These are phyloP conservation scores for Alternaria novae-zelandiae DNA, from an alignment of 2,329 filamentous ascomycete species.

Conservation along the genomic window DNA sequence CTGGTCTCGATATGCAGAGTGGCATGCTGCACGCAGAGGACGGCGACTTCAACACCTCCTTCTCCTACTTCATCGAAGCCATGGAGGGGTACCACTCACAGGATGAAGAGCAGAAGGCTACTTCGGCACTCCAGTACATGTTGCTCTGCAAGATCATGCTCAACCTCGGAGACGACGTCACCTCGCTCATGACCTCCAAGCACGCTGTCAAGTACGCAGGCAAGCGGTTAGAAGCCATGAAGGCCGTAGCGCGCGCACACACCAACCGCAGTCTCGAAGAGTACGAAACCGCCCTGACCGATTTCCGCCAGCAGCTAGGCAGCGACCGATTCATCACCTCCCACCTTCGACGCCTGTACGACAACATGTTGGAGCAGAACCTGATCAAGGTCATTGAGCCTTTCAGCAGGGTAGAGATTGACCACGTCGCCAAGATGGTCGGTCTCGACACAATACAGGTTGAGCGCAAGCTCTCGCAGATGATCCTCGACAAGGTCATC, in stretches of 20 bases:
- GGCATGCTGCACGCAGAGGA: constrained; percentile 99
- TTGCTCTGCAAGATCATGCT: constrained; percentile 99
- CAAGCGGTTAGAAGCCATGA: constrained; percentile 97
- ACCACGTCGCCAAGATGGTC: constrained; percentile 97
- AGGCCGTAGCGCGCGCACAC: constrained; percentile 94
- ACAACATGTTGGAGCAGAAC: constrained; percentile 99
- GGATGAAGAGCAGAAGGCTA: constrained; percentile 87
- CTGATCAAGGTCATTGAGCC: constrained; percentile 99
- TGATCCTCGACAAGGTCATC: constrained; percentile 99
- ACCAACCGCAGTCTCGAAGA: constrained; percentile 94
- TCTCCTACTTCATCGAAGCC: constrained; percentile 98
- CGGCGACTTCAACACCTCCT: constrained; percentile 98
- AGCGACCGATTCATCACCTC: constrained; percentile 96
- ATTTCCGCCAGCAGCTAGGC: constrained; percentile 92
- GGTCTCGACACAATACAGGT: constrained; percentile 95
- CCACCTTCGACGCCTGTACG: constrained; percentile 93
- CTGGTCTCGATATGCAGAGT: constrained; percentile 97
- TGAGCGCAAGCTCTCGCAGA: constrained; percentile 97
- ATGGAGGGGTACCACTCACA: constrained; percentile 95
- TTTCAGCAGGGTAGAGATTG: constrained; percentile 95
- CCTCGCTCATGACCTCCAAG: constrained; percentile 92
- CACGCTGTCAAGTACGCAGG: constrained; percentile 96
- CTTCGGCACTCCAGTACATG: constrained; percentile 99
- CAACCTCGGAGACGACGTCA: constrained; percentile 95
- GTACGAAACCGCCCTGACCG: constrained; percentile 89